Percentiles rank a stretch among this genome's conserved stretches.
Conservation (phyloP, 495 filamentous ascomycete genomes). For the Aspergillus affinis region DNA sequence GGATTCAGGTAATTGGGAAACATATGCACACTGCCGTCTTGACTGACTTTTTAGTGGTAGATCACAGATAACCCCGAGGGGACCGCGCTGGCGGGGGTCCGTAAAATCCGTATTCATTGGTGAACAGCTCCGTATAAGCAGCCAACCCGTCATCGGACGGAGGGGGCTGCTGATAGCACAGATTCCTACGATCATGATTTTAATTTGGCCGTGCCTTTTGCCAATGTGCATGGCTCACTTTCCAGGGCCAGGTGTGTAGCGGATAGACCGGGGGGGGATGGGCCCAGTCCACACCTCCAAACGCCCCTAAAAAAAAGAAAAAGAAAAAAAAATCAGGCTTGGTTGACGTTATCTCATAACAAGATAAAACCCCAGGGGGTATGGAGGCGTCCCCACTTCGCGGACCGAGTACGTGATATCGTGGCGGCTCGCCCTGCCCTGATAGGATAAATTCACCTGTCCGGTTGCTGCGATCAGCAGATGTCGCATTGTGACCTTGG, state of each 20-base stretch:
- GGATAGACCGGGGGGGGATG: background rate
- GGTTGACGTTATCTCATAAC: slow-evolving; percentile 5
- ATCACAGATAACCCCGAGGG: slow-evolving; percentile 19
- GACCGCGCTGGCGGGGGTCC: slow-evolving; percentile 3
- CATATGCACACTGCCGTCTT: slow-evolving; percentile 23
- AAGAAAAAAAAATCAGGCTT: background rate
- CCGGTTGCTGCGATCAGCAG: slow-evolving; percentile 20
- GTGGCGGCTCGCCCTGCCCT: slow-evolving; percentile 16
- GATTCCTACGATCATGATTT: background rate
- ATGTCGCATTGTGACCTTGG: slow-evolving; percentile 18
- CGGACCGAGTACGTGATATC: slow-evolving; percentile 16
- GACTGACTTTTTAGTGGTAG: slow-evolving; percentile 22
- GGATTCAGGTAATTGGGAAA: slow-evolving; percentile 20
- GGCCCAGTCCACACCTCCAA: too few relatives aligned
- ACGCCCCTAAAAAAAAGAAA: too few relatives aligned
- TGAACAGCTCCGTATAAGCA: background rate
- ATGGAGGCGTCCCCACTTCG: slow-evolving; percentile 11
- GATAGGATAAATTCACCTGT: slow-evolving; percentile 25
- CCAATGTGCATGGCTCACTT: background rate
- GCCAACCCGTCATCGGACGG: background rate
- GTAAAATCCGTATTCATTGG: background rate
- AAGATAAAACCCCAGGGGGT: slow-evolving; percentile 2
- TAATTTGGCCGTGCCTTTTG: background rate
- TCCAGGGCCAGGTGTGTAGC: background rate
- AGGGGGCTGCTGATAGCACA: background rate